A percentile compares a stretch with the other conserved stretches of the same genome.
Conservation (phyloP, 2,329 filamentous ascomycete genomes). For the Aspergillus japonicus region DNA sequence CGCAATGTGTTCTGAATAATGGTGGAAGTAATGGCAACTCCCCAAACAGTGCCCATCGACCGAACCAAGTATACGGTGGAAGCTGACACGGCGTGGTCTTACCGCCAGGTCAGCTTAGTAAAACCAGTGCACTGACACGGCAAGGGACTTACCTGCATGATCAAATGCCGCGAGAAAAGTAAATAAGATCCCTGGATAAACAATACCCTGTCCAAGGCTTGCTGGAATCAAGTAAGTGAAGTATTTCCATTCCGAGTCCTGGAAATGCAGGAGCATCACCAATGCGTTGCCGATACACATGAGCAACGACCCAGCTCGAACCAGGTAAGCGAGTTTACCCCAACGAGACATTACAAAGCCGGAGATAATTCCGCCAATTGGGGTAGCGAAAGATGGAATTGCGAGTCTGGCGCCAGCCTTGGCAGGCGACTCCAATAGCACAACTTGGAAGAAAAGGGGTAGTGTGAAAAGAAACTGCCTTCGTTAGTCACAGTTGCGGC, state of each 20-base stretch:
- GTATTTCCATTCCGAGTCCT: slow-evolving; percentile 48
- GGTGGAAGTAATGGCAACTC: slow-evolving; percentile 61
- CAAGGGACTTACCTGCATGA: slow-evolving; percentile 51
- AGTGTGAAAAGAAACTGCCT: slow-evolving; percentile 48
- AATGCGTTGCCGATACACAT: slow-evolving; percentile 48
- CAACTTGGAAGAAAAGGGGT: slow-evolving; percentile 46
- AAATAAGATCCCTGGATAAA: slow-evolving; percentile 54
- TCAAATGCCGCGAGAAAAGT: slow-evolving; percentile 63
- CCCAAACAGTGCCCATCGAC: slow-evolving; percentile 63
- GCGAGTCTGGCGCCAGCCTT: slow-evolving; percentile 46
- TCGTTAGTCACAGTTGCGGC: neutral
- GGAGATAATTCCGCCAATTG: slow-evolving; percentile 45
- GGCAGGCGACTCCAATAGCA: slow-evolving; percentile 44
- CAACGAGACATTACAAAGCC: slow-evolving; percentile 51
- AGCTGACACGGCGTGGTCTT: slow-evolving; percentile 62
- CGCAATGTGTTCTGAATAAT: slow-evolving; percentile 63
- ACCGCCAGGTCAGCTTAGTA: neutral
- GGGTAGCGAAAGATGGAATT: slow-evolving; percentile 48
- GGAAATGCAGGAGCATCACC: slow-evolving; percentile 42
- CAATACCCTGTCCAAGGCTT: slow-evolving; percentile 49
- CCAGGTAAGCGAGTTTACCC: slow-evolving; percentile 44
- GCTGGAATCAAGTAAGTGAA: slow-evolving; percentile 47
- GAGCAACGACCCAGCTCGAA: slow-evolving; percentile 41
- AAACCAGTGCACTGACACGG: neutral
- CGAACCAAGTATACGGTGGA: slow-evolving; percentile 65